These are phyloP conservation scores for Tricholoma terreum DNA, from an alignment of 768 basidiomycete genomes.

Conservation along the genomic window DNA sequence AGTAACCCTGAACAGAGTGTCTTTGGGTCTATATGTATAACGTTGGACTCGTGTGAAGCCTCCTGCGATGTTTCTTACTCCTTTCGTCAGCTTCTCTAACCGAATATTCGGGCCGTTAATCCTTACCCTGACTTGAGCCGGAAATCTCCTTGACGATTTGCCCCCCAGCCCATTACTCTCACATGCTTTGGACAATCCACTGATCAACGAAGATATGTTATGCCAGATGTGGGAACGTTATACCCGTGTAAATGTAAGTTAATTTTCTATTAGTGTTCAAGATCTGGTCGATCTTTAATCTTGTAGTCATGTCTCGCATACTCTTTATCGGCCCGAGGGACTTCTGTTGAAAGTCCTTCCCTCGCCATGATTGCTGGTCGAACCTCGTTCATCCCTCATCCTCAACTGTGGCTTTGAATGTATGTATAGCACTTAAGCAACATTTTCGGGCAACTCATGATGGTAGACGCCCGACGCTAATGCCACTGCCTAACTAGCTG, in stretches of 20 bases:
- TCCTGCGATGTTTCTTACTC: not conserved
- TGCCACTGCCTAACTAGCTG: not conserved
- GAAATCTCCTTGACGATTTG: no score
- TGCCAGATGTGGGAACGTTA: not conserved
- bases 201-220: not conserved
- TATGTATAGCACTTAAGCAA: no score
- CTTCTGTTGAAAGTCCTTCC: no score
- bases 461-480: not conserved
- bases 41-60: not conserved
- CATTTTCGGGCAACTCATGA: no score
- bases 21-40: not conserved
- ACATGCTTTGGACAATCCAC: not conserved
- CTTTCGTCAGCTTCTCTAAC: not conserved
- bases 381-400: not conserved
- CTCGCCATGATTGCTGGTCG: not conserved
- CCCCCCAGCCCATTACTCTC: not conserved
- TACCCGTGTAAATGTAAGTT: not conserved
- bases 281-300: not conserved
- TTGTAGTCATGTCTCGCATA: not conserved
- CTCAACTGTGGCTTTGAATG: no score
- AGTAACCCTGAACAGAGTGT: not conserved
- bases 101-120: not conserved
- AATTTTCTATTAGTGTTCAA: not conserved
- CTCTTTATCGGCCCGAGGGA: not conserved
- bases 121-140: not conserved